phyloP scores from a whole-genome alignment of 495 filamentous ascomycete genomes.

The Antarctomyces pellizariae region DNA sequence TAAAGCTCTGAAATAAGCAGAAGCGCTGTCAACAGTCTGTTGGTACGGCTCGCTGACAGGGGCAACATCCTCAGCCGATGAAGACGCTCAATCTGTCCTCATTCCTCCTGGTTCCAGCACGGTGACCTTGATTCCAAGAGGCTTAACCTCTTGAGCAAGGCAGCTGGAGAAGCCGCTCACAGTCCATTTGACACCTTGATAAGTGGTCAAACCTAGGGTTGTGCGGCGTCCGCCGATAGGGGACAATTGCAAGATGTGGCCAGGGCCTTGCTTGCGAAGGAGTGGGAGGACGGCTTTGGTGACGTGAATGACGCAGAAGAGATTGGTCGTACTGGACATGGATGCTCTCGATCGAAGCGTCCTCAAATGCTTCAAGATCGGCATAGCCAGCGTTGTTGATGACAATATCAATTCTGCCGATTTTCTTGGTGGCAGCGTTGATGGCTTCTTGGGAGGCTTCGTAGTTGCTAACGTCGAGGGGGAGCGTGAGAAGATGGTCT shows the following conservation, averaged over 20 bases:
- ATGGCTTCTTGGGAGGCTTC: slow-evolving; percentile 12
- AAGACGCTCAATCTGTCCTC: slow-evolving; percentile 15
- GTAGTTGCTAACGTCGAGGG: slow-evolving; percentile 17
- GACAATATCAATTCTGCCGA: slow-evolving; percentile 23
- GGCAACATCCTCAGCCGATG: slow-evolving; percentile 12
- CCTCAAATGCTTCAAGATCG: slow-evolving; percentile 21
- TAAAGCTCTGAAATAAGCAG: slow-evolving; percentile 1
- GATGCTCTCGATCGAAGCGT: slow-evolving; percentile 15
- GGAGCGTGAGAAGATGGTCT: slow-evolving; percentile 16
- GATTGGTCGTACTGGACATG: slow-evolving; percentile 19
- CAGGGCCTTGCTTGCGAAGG: slow-evolving; percentile 20
- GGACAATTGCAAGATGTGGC: slow-evolving; percentile 15
- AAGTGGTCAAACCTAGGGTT: slow-evolving; percentile 1
- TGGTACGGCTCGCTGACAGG: slow-evolving; percentile 13
- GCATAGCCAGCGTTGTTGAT: slow-evolving; percentile 26
- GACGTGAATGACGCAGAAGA: slow-evolving; percentile 20
- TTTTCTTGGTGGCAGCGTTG: slow-evolving; percentile 12
- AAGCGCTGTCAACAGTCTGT: slow-evolving; percentile 6
- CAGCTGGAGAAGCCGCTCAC: slow-evolving; percentile 10
- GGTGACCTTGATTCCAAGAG: slow-evolving; percentile 13
- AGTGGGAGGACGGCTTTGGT: slow-evolving; percentile 23
- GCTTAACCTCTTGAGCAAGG: slow-evolving; percentile 9
- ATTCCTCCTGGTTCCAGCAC: slow-evolving; percentile 18
- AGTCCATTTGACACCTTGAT: slow-evolving; percentile 7
- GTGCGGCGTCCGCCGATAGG: neutral